Evolutionary conservation across 1,284 basidiomycete species (phyloP).

Genomic region (Pholiota adiposa): DNA sequence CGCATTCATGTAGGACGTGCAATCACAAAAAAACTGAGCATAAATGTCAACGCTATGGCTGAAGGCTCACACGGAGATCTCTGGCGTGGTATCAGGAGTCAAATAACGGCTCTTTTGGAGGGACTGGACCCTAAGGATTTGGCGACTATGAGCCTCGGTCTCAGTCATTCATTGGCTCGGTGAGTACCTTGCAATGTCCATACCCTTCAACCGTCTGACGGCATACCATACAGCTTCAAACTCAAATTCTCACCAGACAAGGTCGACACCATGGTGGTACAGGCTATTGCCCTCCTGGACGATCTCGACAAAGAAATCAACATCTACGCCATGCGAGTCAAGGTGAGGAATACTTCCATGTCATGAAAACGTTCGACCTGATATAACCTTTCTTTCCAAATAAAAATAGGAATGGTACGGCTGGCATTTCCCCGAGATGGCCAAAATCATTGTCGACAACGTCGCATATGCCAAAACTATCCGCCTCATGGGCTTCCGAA

Average conservation of each 20-base stretch:
- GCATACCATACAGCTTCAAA: constrained; percentile 76
- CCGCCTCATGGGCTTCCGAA: constrained; percentile 92
- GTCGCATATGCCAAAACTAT: constrained; percentile 95
- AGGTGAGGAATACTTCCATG: constrained; percentile 55
- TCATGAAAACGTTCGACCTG: background rate
- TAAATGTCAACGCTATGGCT: constrained; percentile 70
- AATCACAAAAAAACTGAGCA: constrained; percentile 93
- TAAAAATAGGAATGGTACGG: constrained; percentile 93
- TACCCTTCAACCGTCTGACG: constrained; percentile 2
- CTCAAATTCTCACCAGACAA: constrained; percentile 99
- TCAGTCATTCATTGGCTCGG: constrained; percentile 95
- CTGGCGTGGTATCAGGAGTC: constrained; percentile 94
- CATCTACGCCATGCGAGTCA: constrained; percentile 98
- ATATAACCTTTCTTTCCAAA: constrained; percentile 12
- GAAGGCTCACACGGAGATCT: constrained; percentile 69
- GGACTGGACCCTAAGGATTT: constrained; percentile 95
- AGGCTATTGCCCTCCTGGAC: constrained; percentile 97
- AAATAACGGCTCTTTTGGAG: constrained; percentile 86
- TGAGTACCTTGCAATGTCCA: constrained; percentile 30
- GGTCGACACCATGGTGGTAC: constrained; percentile 99
- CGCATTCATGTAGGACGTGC: constrained; percentile 60
- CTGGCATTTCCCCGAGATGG: constrained; percentile 99
- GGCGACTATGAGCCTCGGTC: constrained; percentile 96
- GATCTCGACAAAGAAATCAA: constrained; percentile 99
- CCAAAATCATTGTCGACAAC: constrained; percentile 97